These are phyloP conservation scores for Mucor sp. DNA, from an alignment of 371 early-diverging fungal species.

Conservation along the genomic window DNA sequence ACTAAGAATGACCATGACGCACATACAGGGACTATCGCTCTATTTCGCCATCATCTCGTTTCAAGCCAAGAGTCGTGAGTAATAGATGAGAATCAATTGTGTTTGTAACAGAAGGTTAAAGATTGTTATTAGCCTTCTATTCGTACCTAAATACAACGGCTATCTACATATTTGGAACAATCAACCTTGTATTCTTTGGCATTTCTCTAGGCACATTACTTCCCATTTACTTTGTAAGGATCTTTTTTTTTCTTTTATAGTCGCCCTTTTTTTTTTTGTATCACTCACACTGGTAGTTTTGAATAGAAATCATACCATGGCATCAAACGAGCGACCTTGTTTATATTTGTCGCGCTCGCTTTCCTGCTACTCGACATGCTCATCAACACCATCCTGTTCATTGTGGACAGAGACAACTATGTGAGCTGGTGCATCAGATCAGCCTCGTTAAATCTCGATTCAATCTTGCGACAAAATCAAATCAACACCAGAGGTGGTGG, in stretches of 20 bases:
- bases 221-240: constrained; percentile 33
- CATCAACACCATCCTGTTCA: constrained; percentile 39
- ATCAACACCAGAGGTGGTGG: neutral
- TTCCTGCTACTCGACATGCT: constrained; percentile 31
- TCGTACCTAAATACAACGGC: constrained; percentile 33
- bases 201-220: constrained; percentile 33
- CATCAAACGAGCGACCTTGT: constrained; percentile 15
- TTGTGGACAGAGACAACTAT: constrained; percentile 26
- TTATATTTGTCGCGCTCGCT: constrained; percentile 25
- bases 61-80: constrained; percentile 48
- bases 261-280: neutral
- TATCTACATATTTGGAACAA: constrained; percentile 42
- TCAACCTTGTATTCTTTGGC: constrained; percentile 38
- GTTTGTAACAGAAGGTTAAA: neutral
- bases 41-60: constrained; percentile 53
- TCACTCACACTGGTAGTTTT: neutral
- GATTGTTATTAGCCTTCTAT: constrained; percentile 37
- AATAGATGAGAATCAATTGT: neutral
- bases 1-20: neutral
- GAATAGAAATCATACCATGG: constrained; percentile 15
- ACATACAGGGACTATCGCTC: constrained; percentile 36
- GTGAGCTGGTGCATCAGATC: constrained; percentile 31
- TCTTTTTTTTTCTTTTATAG: neutral
- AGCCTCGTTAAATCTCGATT: constrained; percentile 14
- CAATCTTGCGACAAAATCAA: neutral